Base-by-base conservation (phyloP, 768 basidiomycete genomes). In the Mycena floridula region DNA sequence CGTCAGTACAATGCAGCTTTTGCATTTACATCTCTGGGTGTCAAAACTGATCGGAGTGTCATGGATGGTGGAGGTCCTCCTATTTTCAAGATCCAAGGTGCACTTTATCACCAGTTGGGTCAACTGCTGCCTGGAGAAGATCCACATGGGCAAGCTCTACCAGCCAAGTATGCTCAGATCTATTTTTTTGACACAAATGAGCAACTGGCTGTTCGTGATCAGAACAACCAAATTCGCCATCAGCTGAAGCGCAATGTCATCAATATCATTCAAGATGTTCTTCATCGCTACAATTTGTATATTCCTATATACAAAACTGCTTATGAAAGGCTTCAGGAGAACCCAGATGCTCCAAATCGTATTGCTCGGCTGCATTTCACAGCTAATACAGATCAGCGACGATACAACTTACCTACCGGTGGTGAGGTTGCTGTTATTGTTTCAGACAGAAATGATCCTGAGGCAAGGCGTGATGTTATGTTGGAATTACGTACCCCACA, bases 341-440 rank as follows among this genome's bases (percentile, higher is more conserved):
- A 27, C 25, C 16, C 20, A 27, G 35, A 37, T 32, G 25, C 16
- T 24, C 43, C 44, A 26, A 44, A 47, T 7, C 38, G 37, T 35
- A 25, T 43, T 25, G 47, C 41, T 4, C 8, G 27, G 15, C 44
- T 15, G 21, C 24, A 13, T 32, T 42, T 59, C 25, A 25, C 21
- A 9, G 47, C 53, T 42, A 44, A 45, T 8, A 24, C 43, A 28
- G 70, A 74, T 56, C 52, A 38, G 0, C 53, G 67, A 5, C 43
- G 60, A 11, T 73, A 77, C 42, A 76, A 77, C 50, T 46, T 69
- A 0, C 74, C 74, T 2, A 68, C 64, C 37, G 58, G 62, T 1
- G 53, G 64, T 45, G 70, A 74, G 38, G 58, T 77, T 44, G 69
- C 69, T 30, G 63, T 67, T 0, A 60, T 77, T 28, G 27, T 76